These are phyloP conservation scores for Hypoxylon cercidicola DNA, from an alignment of 495 filamentous ascomycete species.

Conservation along the genomic window DNA sequence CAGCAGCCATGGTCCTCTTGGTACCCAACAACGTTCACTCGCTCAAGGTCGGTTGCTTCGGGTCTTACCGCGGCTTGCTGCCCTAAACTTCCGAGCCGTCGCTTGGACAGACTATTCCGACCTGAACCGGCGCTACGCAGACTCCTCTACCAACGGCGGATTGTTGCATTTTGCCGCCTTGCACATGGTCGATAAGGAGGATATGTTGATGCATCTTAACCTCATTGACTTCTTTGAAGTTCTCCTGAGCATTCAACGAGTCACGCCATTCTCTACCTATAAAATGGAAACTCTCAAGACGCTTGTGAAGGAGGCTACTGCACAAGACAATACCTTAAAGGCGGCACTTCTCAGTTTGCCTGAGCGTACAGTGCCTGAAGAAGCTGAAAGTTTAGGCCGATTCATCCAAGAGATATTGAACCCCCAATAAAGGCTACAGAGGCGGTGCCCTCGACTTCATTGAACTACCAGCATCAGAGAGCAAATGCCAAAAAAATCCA, in stretches of 20 bases:
- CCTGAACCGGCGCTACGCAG: conserved; percentile 65
- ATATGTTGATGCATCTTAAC: conserved; percentile 82
- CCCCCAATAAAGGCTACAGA: conserved; percentile 5
- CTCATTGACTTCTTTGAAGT: conserved; percentile 79
- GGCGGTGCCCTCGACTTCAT: not conserved
- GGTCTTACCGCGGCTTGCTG: conserved; percentile 73
- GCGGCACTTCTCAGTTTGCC: conserved; percentile 54
- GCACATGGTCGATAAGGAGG: conserved; percentile 77
- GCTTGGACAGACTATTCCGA: conserved; percentile 67
- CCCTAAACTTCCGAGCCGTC: conserved; percentile 71
- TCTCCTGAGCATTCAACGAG: conserved; percentile 66
- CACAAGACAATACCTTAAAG: conserved; percentile 52
- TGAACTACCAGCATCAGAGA: not conserved
- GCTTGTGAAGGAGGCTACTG: conserved; percentile 52
- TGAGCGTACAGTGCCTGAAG: conserved; percentile 56
- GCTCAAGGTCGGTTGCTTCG: conserved; percentile 81
- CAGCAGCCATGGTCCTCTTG: conserved; percentile 54
- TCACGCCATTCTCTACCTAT: conserved; percentile 51
- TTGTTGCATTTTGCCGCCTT: conserved; percentile 79
- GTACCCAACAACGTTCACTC: conserved; percentile 73
- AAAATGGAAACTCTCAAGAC: conserved; percentile 54
- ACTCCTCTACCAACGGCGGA: conserved; percentile 56
- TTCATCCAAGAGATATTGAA: conserved; percentile 52
- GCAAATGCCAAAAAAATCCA: not conserved
- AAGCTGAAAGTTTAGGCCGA: conserved; percentile 51